phyloP scores from a whole-genome alignment of 1,139 yeast genomes.

The Saccharomyces hybrid region DNA sequence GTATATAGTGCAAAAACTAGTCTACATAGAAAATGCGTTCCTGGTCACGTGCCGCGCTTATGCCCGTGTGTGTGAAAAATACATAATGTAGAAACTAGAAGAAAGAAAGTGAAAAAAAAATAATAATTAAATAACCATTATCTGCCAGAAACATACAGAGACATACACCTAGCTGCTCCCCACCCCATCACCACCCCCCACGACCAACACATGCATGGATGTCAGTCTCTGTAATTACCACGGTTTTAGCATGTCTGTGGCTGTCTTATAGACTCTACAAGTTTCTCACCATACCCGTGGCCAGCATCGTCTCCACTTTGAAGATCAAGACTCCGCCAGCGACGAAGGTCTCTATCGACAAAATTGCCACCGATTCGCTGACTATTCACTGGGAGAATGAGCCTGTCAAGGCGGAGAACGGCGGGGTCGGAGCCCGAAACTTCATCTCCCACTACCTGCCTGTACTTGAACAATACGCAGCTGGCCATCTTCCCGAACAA shows the following conservation, averaged over 20 bases:
- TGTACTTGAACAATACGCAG: slow-evolving; percentile 27
- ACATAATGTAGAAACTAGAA: neutral
- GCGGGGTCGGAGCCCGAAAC: slow-evolving; percentile 2
- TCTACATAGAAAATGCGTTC: neutral
- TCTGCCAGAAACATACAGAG: neutral
- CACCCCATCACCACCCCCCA: neutral
- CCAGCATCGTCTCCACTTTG: slow-evolving; percentile 42
- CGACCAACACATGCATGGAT: slow-evolving; percentile 1
- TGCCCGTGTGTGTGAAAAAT: too few relatives aligned
- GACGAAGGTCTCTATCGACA: slow-evolving; percentile 50
- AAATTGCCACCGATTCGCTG: slow-evolving; percentile 42
- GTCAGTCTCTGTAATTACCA: slow-evolving; percentile 9
- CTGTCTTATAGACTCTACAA: slow-evolving; percentile 23
- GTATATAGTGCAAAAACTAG: neutral
- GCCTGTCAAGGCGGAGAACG: slow-evolving; percentile 10
- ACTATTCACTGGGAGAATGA: slow-evolving; percentile 52
- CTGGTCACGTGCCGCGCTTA: neutral
- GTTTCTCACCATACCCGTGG: slow-evolving; percentile 39
- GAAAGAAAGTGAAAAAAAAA: neutral
- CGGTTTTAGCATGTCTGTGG: slow-evolving; percentile 17
- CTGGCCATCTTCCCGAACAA: slow-evolving; percentile 28
- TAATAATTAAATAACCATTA: neutral
- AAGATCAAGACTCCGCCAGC: slow-evolving; percentile 51
- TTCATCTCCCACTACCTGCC: slow-evolving; percentile 22
- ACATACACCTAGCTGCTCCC: neutral